Conservation (phyloP, 352 stramenopile genomes). For the Pythium phragmiticola region DNA sequence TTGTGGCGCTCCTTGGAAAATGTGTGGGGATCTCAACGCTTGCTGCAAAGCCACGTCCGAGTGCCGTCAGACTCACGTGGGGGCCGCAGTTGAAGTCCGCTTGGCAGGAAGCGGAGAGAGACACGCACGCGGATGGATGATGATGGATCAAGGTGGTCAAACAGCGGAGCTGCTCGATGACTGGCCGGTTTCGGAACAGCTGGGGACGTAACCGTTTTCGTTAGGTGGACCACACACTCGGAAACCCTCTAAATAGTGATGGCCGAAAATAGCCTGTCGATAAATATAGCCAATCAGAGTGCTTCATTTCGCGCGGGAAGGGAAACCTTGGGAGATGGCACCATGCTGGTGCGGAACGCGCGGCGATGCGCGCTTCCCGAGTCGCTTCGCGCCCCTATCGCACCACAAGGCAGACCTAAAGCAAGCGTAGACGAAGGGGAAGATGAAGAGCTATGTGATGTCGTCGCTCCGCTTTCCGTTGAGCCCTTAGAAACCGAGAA, state of each 20-base stretch:
- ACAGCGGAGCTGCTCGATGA: slow-evolving; percentile 11
- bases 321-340: slow-evolving; percentile 3
- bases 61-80: slow-evolving; percentile 23
- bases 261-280: slow-evolving; percentile 6
- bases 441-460: slow-evolving; percentile 6
- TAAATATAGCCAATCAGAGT: slow-evolving; percentile 7
- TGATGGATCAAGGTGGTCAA: slow-evolving; percentile 7
- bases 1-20: not conserved
- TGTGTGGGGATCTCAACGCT: not conserved
- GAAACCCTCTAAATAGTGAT: not conserved
- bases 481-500: slow-evolving; percentile 1
- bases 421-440: not conserved
- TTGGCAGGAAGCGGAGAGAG: not conserved
- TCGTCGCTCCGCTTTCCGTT: slow-evolving; percentile 3
- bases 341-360: slow-evolving; percentile 8
- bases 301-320: not conserved
- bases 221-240: slow-evolving; percentile 11
- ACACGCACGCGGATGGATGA: not conserved
- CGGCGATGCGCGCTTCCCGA: not conserved
- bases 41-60: slow-evolving; percentile 4
- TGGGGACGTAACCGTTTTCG: not conserved
- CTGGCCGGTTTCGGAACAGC: slow-evolving; percentile 4
- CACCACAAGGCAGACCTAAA: not conserved
- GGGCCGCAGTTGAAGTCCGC: slow-evolving; percentile 13
- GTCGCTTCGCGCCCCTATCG: not conserved